Conservation (phyloP, 2,329 filamentous ascomycete genomes). For the Cladosporium colombiae region DNA sequence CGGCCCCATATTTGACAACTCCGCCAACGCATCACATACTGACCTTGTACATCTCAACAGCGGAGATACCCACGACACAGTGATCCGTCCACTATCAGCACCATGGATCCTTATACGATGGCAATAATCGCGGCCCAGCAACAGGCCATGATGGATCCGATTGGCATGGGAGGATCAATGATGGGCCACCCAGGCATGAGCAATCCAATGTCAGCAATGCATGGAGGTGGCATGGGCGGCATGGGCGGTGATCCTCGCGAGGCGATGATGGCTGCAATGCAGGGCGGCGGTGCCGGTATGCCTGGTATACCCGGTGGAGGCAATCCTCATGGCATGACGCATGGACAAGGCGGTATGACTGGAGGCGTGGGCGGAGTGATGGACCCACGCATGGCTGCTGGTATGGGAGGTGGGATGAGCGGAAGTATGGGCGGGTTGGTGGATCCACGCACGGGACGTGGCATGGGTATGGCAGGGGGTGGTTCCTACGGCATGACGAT, state of each 20-base stretch:
- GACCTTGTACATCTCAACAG: background rate
- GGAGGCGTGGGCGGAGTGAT: background rate
- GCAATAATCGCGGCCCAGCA: background rate
- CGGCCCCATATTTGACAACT: background rate
- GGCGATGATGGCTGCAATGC: background rate
- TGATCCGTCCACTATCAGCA: background rate
- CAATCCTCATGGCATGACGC: background rate
- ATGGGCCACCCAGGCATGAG: background rate
- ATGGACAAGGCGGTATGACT: background rate
- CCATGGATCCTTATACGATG: background rate
- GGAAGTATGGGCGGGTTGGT: background rate
- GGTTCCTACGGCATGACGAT: background rate
- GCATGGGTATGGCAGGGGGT: too few species aligned
- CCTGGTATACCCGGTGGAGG: background rate
- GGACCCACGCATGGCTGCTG: background rate
- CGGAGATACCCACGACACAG: background rate
- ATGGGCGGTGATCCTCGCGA: background rate
- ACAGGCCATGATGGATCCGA: background rate
- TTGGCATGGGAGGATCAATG: background rate
- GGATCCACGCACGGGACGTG: background rate
- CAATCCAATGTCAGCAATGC: background rate
- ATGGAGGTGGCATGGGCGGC: background rate
- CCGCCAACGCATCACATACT: background rate
- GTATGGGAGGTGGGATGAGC: too few species aligned
- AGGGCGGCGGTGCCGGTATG: background rate